Evolutionary conservation across 306 rosid species (phyloP), one percentile per base, ranked within the genome.

Genomic region (Castanea crenata): DNA sequence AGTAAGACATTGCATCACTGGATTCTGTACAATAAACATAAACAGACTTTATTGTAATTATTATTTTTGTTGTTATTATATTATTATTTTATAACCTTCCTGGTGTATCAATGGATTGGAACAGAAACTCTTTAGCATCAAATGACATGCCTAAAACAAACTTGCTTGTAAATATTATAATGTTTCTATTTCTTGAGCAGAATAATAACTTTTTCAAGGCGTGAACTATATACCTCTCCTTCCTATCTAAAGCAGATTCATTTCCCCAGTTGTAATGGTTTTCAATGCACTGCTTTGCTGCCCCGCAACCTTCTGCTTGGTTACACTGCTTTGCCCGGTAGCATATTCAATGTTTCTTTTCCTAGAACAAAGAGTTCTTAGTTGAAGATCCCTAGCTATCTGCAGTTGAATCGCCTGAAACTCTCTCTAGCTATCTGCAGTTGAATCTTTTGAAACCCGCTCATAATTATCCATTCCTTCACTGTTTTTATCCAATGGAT

Each of bases 141-240:
- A 49, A 49, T 49, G 54, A 49, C 54, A 49, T 11, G 11, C 15
- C 54, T 49, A 49, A 25, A 61, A 61, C 67, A 61, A 61, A 61
- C 27, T 35, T 35, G 52, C 0, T 41, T 8, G 52, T 4, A 34
- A 29, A 67, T 67, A 67, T 8, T 67, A 19, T 67, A 35, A 32
- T 4, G 29, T 35, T 34, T 32, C 54, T 12, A 49, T 11, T 49
- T 49, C 51, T 35, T 35, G 25, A 34, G 72, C 38, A 34, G 14
- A 34, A 5, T 7, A 65, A 52, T 21, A 23, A 56, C 61, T 15
- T 56, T 18, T 21, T 59, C 49, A 49, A 27, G 70, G 41, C 18
- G 62, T 49, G 38, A 79, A 46, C 55, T 19, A 63, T 84, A 74
- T 84, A 77, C 84, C 83, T 25, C 61, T 69, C 34, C 34, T n/a